phyloP scores from a whole-genome alignment of 2,329 filamentous ascomycete genomes.

The Trichophyton schoenleinii region DNA sequence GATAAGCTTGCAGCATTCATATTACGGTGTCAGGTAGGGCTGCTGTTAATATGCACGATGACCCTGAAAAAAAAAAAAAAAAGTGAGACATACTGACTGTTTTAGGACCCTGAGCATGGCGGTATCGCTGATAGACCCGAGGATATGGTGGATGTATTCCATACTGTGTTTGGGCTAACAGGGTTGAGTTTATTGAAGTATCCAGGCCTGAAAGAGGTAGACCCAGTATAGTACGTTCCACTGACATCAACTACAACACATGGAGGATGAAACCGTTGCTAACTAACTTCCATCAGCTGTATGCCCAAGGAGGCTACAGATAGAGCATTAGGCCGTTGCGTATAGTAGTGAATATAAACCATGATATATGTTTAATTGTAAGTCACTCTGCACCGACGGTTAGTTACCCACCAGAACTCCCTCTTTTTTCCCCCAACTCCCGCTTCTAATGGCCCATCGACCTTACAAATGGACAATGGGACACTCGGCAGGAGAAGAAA shows the following conservation, averaged over 20 bases:
- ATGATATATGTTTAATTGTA: not conserved
- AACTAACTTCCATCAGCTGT: constrained; percentile 36
- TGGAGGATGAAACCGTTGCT: not conserved
- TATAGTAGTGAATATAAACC: constrained; percentile 4
- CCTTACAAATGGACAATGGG: constrained; percentile 43
- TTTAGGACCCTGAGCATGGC: constrained; percentile 60
- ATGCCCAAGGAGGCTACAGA: constrained; percentile 58
- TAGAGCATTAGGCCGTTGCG: constrained; percentile 40
- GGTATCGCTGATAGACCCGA: constrained; percentile 84
- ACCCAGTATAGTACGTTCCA: constrained; percentile 62
- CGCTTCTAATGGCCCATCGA: constrained; percentile 57
- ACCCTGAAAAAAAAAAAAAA: not conserved
- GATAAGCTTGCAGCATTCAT: constrained; percentile 71
- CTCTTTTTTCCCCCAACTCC: constrained; percentile 34
- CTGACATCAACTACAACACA: not conserved
- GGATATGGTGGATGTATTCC: constrained; percentile 95
- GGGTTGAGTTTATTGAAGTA: constrained; percentile 75
- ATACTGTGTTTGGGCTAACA: constrained; percentile 79
- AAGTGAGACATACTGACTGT: not conserved
- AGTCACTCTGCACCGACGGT: not conserved
- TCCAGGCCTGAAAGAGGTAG: constrained; percentile 63
- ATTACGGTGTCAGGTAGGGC: constrained; percentile 58
- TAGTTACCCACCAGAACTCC: constrained; percentile 10
- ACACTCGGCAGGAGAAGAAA: constrained; percentile 60
- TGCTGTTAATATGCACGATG: not conserved